Conservation (phyloP, 164 flowering plant genomes). For the Echeveria elegans region DNA sequence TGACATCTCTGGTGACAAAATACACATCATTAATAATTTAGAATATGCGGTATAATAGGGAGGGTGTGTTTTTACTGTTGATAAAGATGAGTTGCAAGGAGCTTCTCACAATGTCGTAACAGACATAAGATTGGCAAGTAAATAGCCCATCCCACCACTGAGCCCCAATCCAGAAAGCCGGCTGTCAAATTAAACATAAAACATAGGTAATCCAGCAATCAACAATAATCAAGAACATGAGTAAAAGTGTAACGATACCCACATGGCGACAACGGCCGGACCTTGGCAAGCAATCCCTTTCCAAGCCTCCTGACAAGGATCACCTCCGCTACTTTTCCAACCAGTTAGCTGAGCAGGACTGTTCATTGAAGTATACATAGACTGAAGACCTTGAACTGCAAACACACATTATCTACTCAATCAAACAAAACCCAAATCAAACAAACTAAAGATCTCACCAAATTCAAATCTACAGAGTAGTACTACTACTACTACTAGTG, state of each 20-base stretch:
- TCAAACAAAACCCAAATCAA: not conserved
- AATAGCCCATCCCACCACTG: slow-evolving; percentile 79
- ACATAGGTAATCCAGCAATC: slow-evolving; percentile 1
- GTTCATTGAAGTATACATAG: slow-evolving; percentile 59
- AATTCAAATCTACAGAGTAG: not conserved
- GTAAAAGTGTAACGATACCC: slow-evolving; percentile 12
- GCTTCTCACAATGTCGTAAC: slow-evolving; percentile 60
- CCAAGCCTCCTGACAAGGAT: slow-evolving; percentile 92
- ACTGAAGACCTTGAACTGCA: slow-evolving; percentile 66
- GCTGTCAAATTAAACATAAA: slow-evolving; percentile 29
- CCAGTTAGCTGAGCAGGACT: slow-evolving; percentile 61
- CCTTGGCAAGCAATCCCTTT: slow-evolving; percentile 72
- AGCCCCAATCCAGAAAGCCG: slow-evolving; percentile 65
- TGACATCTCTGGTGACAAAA: slow-evolving; percentile 58
- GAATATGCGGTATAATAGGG: not conserved
- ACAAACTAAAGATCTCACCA: not conserved
- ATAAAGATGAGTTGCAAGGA: slow-evolving; percentile 5
- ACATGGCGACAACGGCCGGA: slow-evolving; percentile 72
- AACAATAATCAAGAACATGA: not conserved
- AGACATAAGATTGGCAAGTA: slow-evolving; percentile 46
- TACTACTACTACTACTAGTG: no score
- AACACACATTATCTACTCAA: not conserved
- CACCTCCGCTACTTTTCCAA: slow-evolving; percentile 75
- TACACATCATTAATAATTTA: not conserved
- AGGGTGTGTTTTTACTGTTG: not conserved